Conservation (phyloP, 768 basidiomycete species). For the Aureoboletus auriporus region DNA sequence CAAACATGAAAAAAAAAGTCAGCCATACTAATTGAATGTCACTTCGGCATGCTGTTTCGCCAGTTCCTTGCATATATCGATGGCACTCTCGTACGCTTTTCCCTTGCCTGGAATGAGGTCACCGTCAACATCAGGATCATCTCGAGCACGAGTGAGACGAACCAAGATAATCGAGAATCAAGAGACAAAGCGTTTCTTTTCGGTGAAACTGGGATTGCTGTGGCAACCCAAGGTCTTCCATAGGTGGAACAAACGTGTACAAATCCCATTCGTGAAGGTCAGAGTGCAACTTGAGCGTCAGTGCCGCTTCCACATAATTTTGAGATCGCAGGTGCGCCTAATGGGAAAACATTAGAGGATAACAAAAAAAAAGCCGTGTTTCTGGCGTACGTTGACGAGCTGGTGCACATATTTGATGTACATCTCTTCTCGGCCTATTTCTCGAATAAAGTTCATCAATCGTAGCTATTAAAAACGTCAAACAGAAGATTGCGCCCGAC, state of each 20-base stretch:
- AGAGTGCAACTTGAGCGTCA: slow-evolving; percentile 90
- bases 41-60: slow-evolving; percentile 83
- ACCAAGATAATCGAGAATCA: slow-evolving; percentile 95
- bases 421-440: slow-evolving; percentile 89
- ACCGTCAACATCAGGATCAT: slow-evolving; percentile 3
- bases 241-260: slow-evolving; percentile 73
- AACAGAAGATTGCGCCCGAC: background rate
- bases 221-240: slow-evolving; percentile 87
- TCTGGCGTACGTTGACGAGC: slow-evolving; percentile 73
- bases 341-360: slow-evolving; percentile 13
- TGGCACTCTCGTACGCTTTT: slow-evolving; percentile 95
- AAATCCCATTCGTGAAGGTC: slow-evolving; percentile 92
- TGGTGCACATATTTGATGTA: slow-evolving; percentile 97
- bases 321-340: slow-evolving; percentile 87
- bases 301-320: slow-evolving; percentile 89
- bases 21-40: slow-evolving; percentile 83
- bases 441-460: slow-evolving; percentile 90
- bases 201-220: slow-evolving; percentile 92
- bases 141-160: slow-evolving; percentile 13
- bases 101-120: slow-evolving; percentile 64
- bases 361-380: background rate
- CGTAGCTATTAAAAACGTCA: slow-evolving; percentile 51
- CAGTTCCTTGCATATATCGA: slow-evolving; percentile 90
- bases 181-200: slow-evolving; percentile 86
- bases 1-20: background rate